phyloP scores from a whole-genome alignment of 2,329 filamentous ascomycete genomes.

The Lasiodiplodia gonubiensis region DNA sequence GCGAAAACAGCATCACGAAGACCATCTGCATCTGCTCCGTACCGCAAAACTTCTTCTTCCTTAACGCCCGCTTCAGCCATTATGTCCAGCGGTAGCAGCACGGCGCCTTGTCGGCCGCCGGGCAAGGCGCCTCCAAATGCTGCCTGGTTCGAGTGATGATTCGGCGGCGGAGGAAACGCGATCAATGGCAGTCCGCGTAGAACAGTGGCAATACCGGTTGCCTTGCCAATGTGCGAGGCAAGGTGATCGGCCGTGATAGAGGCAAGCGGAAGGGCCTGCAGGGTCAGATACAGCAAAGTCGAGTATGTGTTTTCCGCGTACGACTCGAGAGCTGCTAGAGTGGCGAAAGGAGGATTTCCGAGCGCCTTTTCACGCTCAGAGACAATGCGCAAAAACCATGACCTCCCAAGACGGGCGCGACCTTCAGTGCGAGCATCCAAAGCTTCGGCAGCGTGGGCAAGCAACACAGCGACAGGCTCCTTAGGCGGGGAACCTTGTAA shows the following conservation, averaged over 20 bases:
- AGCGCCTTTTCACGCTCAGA: conserved; percentile 81
- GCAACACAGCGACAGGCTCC: conserved; percentile 86
- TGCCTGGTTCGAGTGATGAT: conserved; percentile 48
- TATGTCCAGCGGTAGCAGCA: conserved; percentile 85
- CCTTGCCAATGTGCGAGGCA: conserved; percentile 93
- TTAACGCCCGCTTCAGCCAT: conserved; percentile 82
- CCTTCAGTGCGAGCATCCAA: conserved; percentile 55
- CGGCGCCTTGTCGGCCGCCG: conserved; percentile 62
- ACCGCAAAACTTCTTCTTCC: conserved; percentile 88
- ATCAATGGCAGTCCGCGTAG: conserved; percentile 87
- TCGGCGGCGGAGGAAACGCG: conserved; percentile 73
- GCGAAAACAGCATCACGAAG: conserved; percentile 88
- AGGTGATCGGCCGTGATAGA: conserved; percentile 90
- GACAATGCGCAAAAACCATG: conserved; percentile 71
- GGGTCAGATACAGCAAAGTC: conserved; percentile 84
- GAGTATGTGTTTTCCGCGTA: conserved; percentile 97
- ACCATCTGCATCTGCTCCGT: conserved; percentile 77
- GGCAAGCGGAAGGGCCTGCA: conserved; percentile 78
- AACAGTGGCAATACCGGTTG: conserved; percentile 83
- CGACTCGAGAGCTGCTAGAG: conserved; percentile 74
- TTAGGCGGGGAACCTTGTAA: conserved; percentile 80
- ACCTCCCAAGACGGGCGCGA: conserved; percentile 58
- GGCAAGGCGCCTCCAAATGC: conserved; percentile 43
- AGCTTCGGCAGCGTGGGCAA: conserved; percentile 73
- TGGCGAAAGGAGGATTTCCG: conserved; percentile 80